These are phyloP conservation scores for Lipomyces oligophaga DNA, from an alignment of 805 yeast genomes.

Conservation along the genomic window DNA sequence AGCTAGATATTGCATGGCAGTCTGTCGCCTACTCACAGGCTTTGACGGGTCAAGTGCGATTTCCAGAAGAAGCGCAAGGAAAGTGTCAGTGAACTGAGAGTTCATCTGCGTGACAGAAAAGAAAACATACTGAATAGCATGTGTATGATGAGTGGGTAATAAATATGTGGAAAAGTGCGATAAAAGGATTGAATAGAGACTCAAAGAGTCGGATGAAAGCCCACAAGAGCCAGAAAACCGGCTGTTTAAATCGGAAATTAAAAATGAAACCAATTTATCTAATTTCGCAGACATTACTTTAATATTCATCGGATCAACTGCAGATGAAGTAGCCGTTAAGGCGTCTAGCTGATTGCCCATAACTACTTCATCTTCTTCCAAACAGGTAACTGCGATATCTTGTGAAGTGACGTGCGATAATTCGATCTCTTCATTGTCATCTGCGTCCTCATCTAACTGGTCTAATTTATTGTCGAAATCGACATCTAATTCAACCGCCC, in stretches of 20 bases:
- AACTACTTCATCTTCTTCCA: conserved; percentile 15
- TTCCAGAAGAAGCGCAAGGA: conserved; percentile 74
- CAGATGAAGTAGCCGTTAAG: background rate
- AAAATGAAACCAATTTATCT: conserved; percentile 60
- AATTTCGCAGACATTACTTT: conserved; percentile 45
- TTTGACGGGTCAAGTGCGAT: conserved; percentile 70
- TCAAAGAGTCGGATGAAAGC: conserved; percentile 60
- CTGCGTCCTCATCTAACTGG: conserved; percentile 72
- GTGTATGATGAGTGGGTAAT: conserved; percentile 87
- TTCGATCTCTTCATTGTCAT: conserved; percentile 46
- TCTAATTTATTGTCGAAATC: conserved; percentile 86
- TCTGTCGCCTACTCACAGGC: conserved; percentile 69
- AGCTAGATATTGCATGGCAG: conserved; percentile 87
- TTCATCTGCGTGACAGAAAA: conserved; percentile 79
- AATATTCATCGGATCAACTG: conserved; percentile 13
- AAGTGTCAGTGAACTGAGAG: conserved; percentile 79
- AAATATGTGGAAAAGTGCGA: conserved; percentile 77
- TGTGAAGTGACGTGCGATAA: background rate
- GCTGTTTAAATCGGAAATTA: conserved; percentile 50
- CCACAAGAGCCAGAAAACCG: conserved; percentile 46
- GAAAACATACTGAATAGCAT: conserved; percentile 77
- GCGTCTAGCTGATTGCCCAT: conserved; percentile 10
- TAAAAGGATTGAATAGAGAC: conserved; percentile 66
- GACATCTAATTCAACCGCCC: conserved; percentile 81
- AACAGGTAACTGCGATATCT: background rate